Evolutionary conservation across 75 land plant species (phyloP).

Genomic region (Pinus taeda): DNA sequence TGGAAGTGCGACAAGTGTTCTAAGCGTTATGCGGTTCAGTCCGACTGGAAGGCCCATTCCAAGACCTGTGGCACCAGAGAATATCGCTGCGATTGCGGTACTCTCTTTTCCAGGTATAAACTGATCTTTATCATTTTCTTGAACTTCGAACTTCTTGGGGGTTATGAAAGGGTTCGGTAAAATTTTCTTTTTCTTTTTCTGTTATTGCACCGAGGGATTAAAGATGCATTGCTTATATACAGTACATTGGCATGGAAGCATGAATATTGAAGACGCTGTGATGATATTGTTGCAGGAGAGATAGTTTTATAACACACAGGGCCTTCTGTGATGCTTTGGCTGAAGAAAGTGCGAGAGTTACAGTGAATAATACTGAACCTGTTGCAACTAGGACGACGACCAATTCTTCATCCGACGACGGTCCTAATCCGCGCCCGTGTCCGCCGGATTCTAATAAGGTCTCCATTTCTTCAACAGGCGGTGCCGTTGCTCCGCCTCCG

Average conservation of each 20-base stretch:
- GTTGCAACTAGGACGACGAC: conserved; percentile 4
- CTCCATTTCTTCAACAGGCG: background rate
- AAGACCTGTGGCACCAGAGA: conserved; percentile 87
- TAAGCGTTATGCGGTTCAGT: conserved; percentile 86
- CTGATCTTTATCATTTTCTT: too few relatives aligned
- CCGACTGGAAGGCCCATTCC: conserved; percentile 93
- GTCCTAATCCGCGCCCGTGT: conserved; percentile 7
- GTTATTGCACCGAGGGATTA: too few relatives aligned
- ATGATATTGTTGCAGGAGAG: conserved; percentile 40
- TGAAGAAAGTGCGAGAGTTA: conserved; percentile 56
- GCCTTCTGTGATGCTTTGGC: conserved; percentile 81
- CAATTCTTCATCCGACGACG: conserved; percentile 17
- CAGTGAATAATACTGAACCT: background rate
- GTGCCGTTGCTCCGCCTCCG: background rate
- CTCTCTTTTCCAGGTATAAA: conserved; percentile 68
- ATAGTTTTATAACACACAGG: conserved; percentile 77
- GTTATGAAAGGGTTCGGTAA: too few relatives aligned
- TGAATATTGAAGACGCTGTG: background rate
- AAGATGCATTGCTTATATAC: too few relatives aligned
- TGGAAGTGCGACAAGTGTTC: conserved; percentile 87
- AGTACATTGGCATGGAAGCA: too few relatives aligned
- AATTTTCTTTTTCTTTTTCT: too few relatives aligned
- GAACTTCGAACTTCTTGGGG: too few relatives aligned
- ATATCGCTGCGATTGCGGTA: conserved; percentile 91
- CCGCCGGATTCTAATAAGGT: conserved; percentile 1